Percentiles rank a stretch among this genome's conserved stretches.
Conservation (phyloP, 768 basidiomycete species). For the Xerocomus brunneocitrinus region DNA sequence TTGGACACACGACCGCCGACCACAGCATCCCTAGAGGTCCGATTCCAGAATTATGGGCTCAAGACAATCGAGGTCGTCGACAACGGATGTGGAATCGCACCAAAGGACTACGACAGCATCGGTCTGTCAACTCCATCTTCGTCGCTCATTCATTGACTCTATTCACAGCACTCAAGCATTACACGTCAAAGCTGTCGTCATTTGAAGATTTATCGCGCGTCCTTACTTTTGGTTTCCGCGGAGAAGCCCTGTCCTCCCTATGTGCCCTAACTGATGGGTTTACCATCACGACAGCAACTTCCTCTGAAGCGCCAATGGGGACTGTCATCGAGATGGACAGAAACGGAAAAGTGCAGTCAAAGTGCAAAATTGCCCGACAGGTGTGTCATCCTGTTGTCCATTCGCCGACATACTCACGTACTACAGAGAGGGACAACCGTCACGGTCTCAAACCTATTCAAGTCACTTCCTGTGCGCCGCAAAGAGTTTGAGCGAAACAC, state of each 20-base stretch:
- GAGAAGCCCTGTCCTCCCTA: slow-evolving; percentile 91
- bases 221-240: slow-evolving; percentile 87
- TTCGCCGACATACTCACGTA: background rate
- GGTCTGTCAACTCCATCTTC: slow-evolving; percentile 39
- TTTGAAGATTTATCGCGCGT: slow-evolving; percentile 69
- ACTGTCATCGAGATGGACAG: slow-evolving; percentile 69
- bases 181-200: slow-evolving; percentile 83
- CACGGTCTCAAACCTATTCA: slow-evolving; percentile 65
- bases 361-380: slow-evolving; percentile 69
- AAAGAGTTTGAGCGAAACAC: slow-evolving; percentile 87
- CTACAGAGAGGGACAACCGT: slow-evolving; percentile 86
- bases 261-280: slow-evolving; percentile 68
- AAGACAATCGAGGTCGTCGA: slow-evolving; percentile 84
- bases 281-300: slow-evolving; percentile 4
- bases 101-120: slow-evolving; percentile 70
- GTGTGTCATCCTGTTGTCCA: slow-evolving; percentile 36
- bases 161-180: slow-evolving; percentile 72
- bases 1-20: background rate
- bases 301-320: slow-evolving; percentile 67
- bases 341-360: slow-evolving; percentile 54
- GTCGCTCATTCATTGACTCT: background rate
- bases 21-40: slow-evolving; percentile 57
- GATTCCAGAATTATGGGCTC: slow-evolving; percentile 85
- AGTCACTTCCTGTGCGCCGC: slow-evolving; percentile 80
- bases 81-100: slow-evolving; percentile 83